Evolutionary conservation across 306 rosid species (phyloP).

Genomic region (Clitoria ternatea): DNA sequence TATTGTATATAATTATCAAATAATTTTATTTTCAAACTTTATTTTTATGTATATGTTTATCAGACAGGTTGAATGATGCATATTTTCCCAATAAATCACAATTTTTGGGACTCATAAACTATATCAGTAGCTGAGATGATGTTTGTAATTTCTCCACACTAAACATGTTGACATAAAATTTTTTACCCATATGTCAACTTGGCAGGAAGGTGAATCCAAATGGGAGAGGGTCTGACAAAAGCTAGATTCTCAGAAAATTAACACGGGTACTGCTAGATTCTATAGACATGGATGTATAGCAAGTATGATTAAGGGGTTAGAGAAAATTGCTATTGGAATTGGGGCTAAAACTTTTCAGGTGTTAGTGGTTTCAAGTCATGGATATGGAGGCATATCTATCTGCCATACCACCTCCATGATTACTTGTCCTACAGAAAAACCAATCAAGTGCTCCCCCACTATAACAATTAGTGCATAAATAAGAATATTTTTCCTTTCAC

Average conservation of each 20-base stretch:
- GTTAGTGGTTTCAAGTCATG: conserved; percentile 52
- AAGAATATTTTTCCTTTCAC: background rate
- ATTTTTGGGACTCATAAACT: background rate
- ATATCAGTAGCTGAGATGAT: background rate
- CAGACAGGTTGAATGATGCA: conserved; percentile 10
- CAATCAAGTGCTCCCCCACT: conserved; percentile 63
- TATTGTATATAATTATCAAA: too few relatives aligned
- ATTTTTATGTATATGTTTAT: too few relatives aligned
- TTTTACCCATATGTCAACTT: background rate
- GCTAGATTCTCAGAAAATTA: background rate
- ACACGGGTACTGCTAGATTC: conserved; percentile 3
- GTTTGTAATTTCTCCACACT: background rate
- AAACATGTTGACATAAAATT: background rate
- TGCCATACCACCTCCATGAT: conserved; percentile 44
- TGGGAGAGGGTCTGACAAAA: background rate
- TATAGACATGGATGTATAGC: background rate
- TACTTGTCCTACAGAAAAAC: conserved; percentile 30
- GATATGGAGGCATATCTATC: conserved; percentile 34
- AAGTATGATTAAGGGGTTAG: background rate
- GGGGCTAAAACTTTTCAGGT: background rate
- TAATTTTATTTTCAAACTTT: too few relatives aligned
- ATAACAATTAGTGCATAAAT: conserved; percentile 23
- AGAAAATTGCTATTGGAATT: background rate
- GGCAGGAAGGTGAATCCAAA: background rate
- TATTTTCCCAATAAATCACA: conserved; percentile 11